phyloP scores from a whole-genome alignment of 805 yeast genomes.

The Candida easanensis region DNA sequence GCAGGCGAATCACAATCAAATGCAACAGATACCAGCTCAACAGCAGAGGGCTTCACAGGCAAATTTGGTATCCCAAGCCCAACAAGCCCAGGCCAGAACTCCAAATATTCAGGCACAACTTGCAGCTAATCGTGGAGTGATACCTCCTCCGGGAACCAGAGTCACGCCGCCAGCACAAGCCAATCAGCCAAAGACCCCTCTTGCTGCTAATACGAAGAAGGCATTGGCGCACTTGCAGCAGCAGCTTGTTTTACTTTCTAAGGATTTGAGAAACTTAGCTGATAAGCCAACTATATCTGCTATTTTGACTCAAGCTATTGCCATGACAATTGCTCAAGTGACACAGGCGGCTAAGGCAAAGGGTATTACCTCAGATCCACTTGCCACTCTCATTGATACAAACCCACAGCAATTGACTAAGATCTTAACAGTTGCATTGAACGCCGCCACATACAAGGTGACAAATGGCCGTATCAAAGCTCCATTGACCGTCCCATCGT shows the following conservation, averaged over 20 bases:
- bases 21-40: conserved; percentile 1
- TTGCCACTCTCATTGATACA: conserved; percentile 72
- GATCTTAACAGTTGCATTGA: conserved; percentile 75
- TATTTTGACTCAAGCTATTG: conserved; percentile 84
- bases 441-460: conserved; percentile 66
- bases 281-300: conserved; percentile 82
- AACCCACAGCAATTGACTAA: conserved; percentile 80
- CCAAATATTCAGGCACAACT: conserved; percentile 29
- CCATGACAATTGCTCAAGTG: conserved; percentile 89
- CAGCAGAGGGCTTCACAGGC: conserved; percentile 4
- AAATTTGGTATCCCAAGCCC: neutral
- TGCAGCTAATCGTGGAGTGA: conserved; percentile 33
- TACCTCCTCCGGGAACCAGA: conserved; percentile 26
- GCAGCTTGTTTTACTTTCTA: conserved; percentile 76
- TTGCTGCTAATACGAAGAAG: conserved; percentile 43
- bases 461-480: conserved; percentile 52
- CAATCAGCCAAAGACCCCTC: conserved; percentile 28
- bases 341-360: conserved; percentile 84
- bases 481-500: conserved; percentile 31
- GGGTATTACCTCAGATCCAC: conserved; percentile 75
- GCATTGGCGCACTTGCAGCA: conserved; percentile 83
- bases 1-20: too few relatives aligned
- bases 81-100: conserved; percentile 11
- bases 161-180: conserved; percentile 19
- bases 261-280: conserved; percentile 63